Evolutionary conservation across 2,329 filamentous ascomycete genomes (phyloP).

Genomic region (Alternaria postmessia): DNA sequence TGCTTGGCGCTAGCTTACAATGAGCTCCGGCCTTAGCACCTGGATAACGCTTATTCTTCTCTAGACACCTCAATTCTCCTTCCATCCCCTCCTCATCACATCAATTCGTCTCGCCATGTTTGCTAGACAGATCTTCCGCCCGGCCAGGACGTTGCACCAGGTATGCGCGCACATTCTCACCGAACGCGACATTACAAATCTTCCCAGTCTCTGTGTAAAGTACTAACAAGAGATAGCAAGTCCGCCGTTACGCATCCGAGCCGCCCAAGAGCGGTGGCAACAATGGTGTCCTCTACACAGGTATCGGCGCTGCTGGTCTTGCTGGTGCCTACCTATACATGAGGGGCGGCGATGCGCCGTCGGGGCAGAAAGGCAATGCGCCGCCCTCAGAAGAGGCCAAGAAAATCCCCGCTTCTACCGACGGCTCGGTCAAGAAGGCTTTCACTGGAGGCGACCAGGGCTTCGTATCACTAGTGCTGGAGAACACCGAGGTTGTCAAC

Average conservation of each 20-base stretch:
- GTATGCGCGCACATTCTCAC: constrained; percentile 37
- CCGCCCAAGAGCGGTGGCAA: constrained; percentile 60
- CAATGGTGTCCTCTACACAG: constrained; percentile 63
- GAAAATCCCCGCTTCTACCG: constrained; percentile 51
- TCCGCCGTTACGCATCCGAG: constrained; percentile 77
- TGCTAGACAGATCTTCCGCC: constrained; percentile 54
- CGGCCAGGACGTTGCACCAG: constrained; percentile 52
- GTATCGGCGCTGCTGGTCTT: constrained; percentile 65
- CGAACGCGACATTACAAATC: constrained; percentile 27
- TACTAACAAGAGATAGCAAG: constrained; percentile 58
- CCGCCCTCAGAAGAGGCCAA: constrained; percentile 46
- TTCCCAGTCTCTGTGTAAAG: constrained; percentile 7
- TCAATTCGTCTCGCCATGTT: constrained; percentile 53
- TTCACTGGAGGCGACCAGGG: constrained; percentile 90
- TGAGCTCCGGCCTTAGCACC: constrained; percentile 22
- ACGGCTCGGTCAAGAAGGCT: constrained; percentile 57
- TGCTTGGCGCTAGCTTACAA: constrained; percentile 32
- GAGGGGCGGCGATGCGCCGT: constrained; percentile 41
- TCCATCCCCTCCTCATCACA: constrained; percentile 12
- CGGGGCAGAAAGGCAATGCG: constrained; percentile 33
- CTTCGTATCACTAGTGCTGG: constrained; percentile 82
- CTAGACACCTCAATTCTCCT: constrained; percentile 14
- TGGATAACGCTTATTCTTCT: constrained; percentile 16
- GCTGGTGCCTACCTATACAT: constrained; percentile 64
- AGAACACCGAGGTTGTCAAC: constrained; percentile 80